A percentile compares a stretch with the other conserved stretches of the same genome.
These are phyloP conservation scores for Leishmania amazonensis DNA, from an alignment of 208 protist species.

Conservation along the genomic window DNA sequence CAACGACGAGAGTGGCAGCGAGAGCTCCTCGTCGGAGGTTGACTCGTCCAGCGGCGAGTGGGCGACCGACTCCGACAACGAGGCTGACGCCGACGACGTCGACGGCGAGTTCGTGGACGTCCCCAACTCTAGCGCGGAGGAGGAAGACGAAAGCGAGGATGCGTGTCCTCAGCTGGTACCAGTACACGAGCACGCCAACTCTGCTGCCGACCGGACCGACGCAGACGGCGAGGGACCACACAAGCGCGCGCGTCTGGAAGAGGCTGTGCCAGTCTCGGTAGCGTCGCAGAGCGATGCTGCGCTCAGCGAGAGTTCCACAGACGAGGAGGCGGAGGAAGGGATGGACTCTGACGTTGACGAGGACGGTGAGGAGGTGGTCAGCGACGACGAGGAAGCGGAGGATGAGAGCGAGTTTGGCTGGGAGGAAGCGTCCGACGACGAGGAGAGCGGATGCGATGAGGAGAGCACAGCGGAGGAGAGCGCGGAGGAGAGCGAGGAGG, in stretches of 20 bases:
- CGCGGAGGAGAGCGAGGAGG: constrained; percentile 30
- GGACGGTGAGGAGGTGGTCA: constrained; percentile 2
- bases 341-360: constrained; percentile 1
- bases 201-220: neutral
- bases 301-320: neutral
- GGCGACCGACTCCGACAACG: constrained; percentile 75
- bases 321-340: neutral
- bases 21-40: constrained; percentile 13
- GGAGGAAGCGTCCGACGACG: constrained; percentile 32
- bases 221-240: neutral
- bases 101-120: constrained; percentile 80
- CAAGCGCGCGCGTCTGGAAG: constrained; percentile 14
- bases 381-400: constrained; percentile 25
- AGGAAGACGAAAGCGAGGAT: constrained; percentile 38
- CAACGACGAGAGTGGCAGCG: constrained; percentile 36
- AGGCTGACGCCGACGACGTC: constrained; percentile 63
- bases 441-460: constrained; percentile 31
- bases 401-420: constrained; percentile 24
- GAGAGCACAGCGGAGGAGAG: constrained; percentile 27
- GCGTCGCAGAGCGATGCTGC: neutral
- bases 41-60: constrained; percentile 60
- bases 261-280: neutral
- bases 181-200: constrained; percentile 18
- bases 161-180: constrained; percentile 71
- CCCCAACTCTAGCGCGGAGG: constrained; percentile 39